phyloP scores from a whole-genome alignment of 2,329 filamentous ascomycete species.

The Hyphodiscus sp. region DNA sequence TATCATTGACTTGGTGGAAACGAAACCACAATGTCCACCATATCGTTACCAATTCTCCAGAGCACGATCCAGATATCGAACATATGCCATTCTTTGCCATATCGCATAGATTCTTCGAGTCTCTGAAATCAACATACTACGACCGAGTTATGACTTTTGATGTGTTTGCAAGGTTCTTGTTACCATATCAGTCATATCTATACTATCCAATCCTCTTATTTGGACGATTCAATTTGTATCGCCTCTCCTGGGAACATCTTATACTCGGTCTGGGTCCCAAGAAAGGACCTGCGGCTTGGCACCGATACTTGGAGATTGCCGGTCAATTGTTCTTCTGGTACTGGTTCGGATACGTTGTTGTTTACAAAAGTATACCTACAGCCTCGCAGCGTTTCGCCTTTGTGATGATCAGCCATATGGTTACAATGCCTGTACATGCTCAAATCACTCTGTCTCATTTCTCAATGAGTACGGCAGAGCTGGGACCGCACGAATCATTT shows the following conservation, averaged over 20 bases:
- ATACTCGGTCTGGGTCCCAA: conserved; percentile 62
- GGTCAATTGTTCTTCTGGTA: conserved; percentile 79
- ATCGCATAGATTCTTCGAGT: conserved; percentile 71
- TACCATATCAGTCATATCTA: conserved; percentile 71
- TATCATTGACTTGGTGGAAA: conserved; percentile 97
- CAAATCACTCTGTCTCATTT: conserved; percentile 92
- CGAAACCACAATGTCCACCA: conserved; percentile 94
- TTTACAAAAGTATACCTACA: conserved; percentile 67
- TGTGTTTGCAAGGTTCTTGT: conserved; percentile 58
- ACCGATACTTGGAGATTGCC: conserved; percentile 69
- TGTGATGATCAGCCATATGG: conserved; percentile 72
- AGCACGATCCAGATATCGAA: conserved; percentile 93
- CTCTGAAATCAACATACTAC: conserved; percentile 75
- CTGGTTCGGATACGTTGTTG: conserved; percentile 77
- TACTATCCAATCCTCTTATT: conserved; percentile 79
- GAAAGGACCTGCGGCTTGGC: conserved; percentile 76
- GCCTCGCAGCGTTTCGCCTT: conserved; percentile 65
- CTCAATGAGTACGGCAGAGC: conserved; percentile 84
- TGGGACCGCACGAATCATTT: conserved; percentile 80
- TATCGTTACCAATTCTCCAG: conserved; percentile 89
- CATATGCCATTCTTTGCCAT: conserved; percentile 86
- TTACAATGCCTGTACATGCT: conserved; percentile 75
- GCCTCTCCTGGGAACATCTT: conserved; percentile 73
- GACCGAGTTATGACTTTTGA: conserved; percentile 75
- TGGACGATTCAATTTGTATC: conserved; percentile 82